These are phyloP conservation scores for Achaetomiella virescens DNA, from an alignment of 495 filamentous ascomycete species.

Conservation along the genomic window DNA sequence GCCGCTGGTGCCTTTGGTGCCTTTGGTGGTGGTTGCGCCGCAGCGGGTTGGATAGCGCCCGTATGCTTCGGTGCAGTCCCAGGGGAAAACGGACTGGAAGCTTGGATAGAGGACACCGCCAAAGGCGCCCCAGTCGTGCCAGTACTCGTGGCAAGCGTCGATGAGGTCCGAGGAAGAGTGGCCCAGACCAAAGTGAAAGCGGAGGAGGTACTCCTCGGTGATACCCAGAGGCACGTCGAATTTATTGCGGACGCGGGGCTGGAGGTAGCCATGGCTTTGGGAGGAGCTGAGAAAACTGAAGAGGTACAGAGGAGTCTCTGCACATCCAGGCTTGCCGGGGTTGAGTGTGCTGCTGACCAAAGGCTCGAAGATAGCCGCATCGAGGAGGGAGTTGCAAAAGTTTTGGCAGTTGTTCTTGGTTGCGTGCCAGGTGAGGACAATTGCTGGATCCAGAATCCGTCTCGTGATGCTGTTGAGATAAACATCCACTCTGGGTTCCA, in stretches of 20 bases:
- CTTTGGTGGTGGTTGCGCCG: too few relatives aligned
- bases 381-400: constrained; percentile 32
- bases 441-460: constrained; percentile 21
- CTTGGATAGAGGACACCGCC: constrained; percentile 28
- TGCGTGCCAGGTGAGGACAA: constrained; percentile 19
- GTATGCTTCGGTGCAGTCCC: constrained; percentile 45
- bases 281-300: constrained; percentile 35
- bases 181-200: too few relatives aligned
- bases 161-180: constrained; percentile 37
- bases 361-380: constrained; percentile 26
- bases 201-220: constrained; percentile 40
- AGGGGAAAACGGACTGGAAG: constrained; percentile 37
- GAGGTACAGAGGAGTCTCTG: constrained; percentile 32
- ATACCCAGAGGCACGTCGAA: constrained; percentile 36
- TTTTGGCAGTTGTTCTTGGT: constrained; percentile 32
- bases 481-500: not conserved
- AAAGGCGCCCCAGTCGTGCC: constrained; percentile 41
- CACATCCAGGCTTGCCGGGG: too few relatives aligned
- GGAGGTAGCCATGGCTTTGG: too few relatives aligned
- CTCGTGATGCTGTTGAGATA: constrained; percentile 20
- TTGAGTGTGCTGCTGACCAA: too few relatives aligned
- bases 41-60: constrained; percentile 28
- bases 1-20: too few relatives aligned
- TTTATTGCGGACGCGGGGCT: constrained; percentile 24
- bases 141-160: constrained; percentile 39